phyloP scores from a whole-genome alignment of 2,329 filamentous ascomycete genomes.

The Mycocentrospora acerina region DNA sequence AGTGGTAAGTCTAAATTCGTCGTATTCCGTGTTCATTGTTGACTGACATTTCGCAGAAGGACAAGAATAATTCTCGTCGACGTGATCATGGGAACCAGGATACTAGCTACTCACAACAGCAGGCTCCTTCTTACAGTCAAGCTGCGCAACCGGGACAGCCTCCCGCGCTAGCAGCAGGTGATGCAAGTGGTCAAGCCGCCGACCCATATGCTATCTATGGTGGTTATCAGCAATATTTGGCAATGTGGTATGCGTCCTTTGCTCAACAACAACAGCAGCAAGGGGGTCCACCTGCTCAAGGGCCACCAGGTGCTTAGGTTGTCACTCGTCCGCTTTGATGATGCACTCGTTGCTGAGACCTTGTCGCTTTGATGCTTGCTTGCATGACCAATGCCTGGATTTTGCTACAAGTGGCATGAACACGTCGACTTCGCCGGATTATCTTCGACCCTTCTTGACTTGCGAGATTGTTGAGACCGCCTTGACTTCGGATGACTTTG shows the following conservation, averaged over 20 bases:
- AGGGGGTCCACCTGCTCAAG: conserved; percentile 28
- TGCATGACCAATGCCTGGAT: conserved; percentile 39
- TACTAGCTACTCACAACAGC: conserved; percentile 52
- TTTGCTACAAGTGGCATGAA: conserved; percentile 30
- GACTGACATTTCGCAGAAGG: conserved; percentile 43
- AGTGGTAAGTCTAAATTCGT: conserved; percentile 61
- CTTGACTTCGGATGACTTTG: conserved; percentile 25
- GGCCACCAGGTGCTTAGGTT: conserved; percentile 40
- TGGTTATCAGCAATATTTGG: conserved; percentile 77
- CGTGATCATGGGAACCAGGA: conserved; percentile 43
- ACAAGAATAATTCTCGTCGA: conserved; percentile 48
- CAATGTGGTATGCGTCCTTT: conserved; percentile 76
- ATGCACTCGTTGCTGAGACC: conserved; percentile 40
- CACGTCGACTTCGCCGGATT: conserved; percentile 14
- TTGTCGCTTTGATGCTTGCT: conserved; percentile 40
- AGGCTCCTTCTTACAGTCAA: conserved; percentile 40
- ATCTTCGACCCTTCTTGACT: conserved; percentile 19
- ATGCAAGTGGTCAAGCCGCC: conserved; percentile 52
- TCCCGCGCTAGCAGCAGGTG: conserved; percentile 35
- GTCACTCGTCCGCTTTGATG: conserved; percentile 34
- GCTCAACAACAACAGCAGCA: conserved; percentile 52
- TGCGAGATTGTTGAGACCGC: conserved; percentile 2
- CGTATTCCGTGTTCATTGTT: background rate
- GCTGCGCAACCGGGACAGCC: conserved; percentile 32
- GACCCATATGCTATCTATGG: conserved; percentile 74